Conservation (phyloP, 2,329 filamentous ascomycete genomes). For the Diplodia sapinea region DNA sequence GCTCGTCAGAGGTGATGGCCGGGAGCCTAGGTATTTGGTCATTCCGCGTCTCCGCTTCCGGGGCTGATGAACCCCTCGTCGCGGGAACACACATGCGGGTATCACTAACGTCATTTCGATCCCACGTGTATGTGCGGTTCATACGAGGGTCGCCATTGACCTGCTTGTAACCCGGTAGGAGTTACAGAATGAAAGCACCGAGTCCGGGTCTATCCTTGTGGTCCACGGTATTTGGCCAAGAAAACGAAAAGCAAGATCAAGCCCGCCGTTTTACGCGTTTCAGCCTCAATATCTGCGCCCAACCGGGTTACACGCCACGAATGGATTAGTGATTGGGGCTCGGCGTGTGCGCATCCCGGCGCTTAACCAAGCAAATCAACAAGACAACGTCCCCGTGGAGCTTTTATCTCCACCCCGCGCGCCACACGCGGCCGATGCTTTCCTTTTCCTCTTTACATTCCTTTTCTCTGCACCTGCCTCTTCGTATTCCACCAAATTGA, state of each 20-base stretch:
- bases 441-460: neutral
- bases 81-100: too few relatives aligned
- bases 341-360: too few relatives aligned
- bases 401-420: neutral
- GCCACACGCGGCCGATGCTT: neutral
- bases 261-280: neutral
- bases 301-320: neutral
- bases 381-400: neutral
- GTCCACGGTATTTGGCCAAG: neutral
- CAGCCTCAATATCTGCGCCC: neutral
- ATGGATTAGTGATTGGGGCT: neutral
- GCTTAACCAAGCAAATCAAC: too few relatives aligned
- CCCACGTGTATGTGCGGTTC: neutral
- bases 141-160: neutral
- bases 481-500: neutral
- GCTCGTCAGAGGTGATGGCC: too few relatives aligned
- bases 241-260: neutral
- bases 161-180: neutral
- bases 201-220: neutral
- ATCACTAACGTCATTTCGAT: neutral
- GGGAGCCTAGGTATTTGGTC: too few relatives aligned
- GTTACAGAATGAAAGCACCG: neutral
- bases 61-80: too few relatives aligned
- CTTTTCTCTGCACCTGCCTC: neutral
- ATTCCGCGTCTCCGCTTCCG: too few relatives aligned